phyloP scores from a whole-genome alignment of 352 stramenopile genomes.

The Globisporangium barbulae region DNA sequence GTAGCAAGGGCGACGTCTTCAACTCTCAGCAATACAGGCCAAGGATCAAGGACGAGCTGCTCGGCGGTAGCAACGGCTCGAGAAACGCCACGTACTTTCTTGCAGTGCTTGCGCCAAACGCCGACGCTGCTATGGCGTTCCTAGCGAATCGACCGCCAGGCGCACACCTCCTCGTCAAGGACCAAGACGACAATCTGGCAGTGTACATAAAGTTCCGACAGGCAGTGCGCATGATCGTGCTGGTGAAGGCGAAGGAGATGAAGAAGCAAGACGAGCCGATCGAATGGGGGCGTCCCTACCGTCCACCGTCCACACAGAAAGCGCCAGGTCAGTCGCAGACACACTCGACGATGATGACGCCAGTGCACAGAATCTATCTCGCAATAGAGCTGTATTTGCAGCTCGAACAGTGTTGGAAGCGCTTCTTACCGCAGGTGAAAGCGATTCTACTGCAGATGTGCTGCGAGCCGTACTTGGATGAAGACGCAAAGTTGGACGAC shows the following conservation, averaged over 20 bases:
- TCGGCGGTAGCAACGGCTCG: neutral
- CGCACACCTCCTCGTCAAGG: slow-evolving; percentile 42
- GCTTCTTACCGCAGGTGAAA: slow-evolving; percentile 56
- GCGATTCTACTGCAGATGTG: slow-evolving; percentile 60
- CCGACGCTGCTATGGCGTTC: slow-evolving; percentile 35
- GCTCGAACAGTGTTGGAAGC: slow-evolving; percentile 53
- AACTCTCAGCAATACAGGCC: slow-evolving; percentile 6
- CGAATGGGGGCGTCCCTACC: slow-evolving; percentile 27
- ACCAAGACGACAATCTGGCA: slow-evolving; percentile 35
- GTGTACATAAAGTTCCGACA: slow-evolving; percentile 62
- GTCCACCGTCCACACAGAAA: neutral
- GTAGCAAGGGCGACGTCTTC: neutral
- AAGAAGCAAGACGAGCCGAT: slow-evolving; percentile 37
- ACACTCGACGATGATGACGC: slow-evolving; percentile 36
- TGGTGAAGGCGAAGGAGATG: slow-evolving; percentile 50
- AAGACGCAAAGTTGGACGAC: slow-evolving; percentile 40
- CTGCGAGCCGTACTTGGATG: slow-evolving; percentile 41
- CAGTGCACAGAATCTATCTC: slow-evolving; percentile 43
- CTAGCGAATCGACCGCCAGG: slow-evolving; percentile 41
- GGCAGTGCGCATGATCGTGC: slow-evolving; percentile 32
- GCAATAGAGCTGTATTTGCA: slow-evolving; percentile 25
- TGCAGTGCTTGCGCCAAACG: slow-evolving; percentile 43
- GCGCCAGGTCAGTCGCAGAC: slow-evolving; percentile 6
- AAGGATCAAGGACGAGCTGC: neutral
- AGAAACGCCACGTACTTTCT: slow-evolving; percentile 28